Evolutionary conservation across 1,139 yeast species (phyloP).

Genomic region (Taiozyma sp.): DNA sequence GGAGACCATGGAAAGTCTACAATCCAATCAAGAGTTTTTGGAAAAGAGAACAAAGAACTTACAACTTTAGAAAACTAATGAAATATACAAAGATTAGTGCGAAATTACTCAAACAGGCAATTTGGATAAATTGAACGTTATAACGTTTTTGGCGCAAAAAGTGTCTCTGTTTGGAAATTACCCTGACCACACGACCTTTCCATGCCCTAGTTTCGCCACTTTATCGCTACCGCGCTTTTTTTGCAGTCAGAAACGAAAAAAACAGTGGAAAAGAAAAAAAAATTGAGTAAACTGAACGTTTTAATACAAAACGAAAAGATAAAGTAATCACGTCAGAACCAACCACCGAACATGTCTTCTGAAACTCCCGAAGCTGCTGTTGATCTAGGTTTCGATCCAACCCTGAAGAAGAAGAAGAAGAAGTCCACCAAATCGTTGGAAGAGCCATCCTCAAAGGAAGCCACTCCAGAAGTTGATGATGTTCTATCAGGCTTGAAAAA

Average conservation of each 20-base stretch:
- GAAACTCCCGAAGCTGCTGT: constrained; percentile 21
- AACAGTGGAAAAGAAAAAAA: background rate
- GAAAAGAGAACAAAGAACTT: constrained; percentile 20
- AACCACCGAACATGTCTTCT: constrained; percentile 13
- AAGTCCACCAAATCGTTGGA: constrained; percentile 25
- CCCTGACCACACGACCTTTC: background rate
- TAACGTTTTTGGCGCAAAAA: background rate
- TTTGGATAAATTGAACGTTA: background rate
- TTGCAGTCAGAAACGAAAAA: background rate
- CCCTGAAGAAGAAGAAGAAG: constrained; percentile 87
- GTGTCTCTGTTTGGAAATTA: background rate
- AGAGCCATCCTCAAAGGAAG: constrained; percentile 14
- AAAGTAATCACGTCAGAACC: background rate
- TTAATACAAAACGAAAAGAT: background rate
- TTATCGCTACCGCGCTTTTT: background rate
- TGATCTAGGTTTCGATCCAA: constrained; percentile 74
- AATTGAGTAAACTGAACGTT: background rate
- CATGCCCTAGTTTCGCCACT: background rate
- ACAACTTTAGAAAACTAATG: background rate
- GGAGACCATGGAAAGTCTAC: constrained; percentile 28
- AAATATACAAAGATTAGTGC: background rate
- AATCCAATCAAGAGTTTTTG: constrained; percentile 22
- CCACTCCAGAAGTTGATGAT: constrained; percentile 30
- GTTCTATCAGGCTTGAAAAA: constrained; percentile 44
- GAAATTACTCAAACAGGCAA: background rate